A percentile compares a stretch with the other conserved stretches of the same genome.
These are phyloP conservation scores for Sclerotinia subarctica DNA, from an alignment of 2,329 filamentous ascomycete species.

Conservation along the genomic window DNA sequence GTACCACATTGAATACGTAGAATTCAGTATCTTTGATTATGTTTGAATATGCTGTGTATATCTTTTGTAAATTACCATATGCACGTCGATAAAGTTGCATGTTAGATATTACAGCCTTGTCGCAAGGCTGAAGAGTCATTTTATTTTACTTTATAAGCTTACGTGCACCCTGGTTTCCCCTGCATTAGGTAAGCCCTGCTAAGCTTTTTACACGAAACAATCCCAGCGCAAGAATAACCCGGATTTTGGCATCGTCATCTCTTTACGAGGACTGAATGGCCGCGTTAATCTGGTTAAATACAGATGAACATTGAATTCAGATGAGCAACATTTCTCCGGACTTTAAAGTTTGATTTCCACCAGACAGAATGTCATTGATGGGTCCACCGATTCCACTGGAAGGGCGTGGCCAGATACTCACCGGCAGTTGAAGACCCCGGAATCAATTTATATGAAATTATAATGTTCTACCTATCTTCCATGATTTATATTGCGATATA, in stretches of 20 bases:
- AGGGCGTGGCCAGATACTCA: not conserved
- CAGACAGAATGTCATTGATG: not conserved
- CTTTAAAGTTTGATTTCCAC: not conserved
- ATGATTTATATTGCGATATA: not conserved
- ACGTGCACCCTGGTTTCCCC: not conserved
- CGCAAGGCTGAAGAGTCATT: not conserved
- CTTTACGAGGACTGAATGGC: not conserved
- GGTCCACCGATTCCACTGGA: not conserved
- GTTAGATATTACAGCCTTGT: not conserved
- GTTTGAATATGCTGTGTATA: not conserved
- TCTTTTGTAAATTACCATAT: not conserved
- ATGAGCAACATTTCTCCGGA: not conserved
- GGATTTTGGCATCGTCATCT: no score
- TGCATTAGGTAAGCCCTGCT: not conserved
- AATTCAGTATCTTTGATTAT: not conserved
- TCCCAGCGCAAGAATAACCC: no score
- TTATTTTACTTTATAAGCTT: not conserved
- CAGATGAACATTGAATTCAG: not conserved
- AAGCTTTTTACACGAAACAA: no score
- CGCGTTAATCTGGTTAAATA: not conserved
- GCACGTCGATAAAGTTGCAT: not conserved
- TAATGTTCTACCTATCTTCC: not conserved
- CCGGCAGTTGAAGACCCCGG: not conserved
- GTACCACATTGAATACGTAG: not conserved
- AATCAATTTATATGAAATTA: conserved; percentile 1